These are phyloP conservation scores for Scedosporium apiospermum DNA, from an alignment of 2,329 filamentous ascomycete species.

Conservation along the genomic window DNA sequence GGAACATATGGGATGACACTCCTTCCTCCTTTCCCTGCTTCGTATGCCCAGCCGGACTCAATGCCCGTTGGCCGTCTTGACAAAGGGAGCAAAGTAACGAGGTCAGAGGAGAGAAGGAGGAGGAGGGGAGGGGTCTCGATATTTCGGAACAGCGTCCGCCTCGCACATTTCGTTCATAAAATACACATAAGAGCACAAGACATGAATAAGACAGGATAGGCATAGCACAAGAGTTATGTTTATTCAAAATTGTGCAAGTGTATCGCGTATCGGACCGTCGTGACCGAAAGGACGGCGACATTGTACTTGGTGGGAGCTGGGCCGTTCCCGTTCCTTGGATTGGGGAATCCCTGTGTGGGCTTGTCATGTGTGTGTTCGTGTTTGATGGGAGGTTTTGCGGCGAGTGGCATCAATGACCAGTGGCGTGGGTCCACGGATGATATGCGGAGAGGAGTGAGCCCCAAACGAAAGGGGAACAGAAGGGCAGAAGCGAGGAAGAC, in stretches of 20 bases:
- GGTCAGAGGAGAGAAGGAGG: neutral
- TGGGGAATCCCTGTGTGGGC: neutral
- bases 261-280: slow-evolving; percentile 6
- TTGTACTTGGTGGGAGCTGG: neutral
- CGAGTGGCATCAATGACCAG: no score
- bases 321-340: slow-evolving; percentile 1
- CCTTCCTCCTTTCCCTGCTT: neutral
- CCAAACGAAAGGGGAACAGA: no score
- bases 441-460: no score
- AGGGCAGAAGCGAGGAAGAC: no score
- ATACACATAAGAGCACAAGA: neutral
- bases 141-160: neutral
- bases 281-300: neutral
- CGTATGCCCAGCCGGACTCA: slow-evolving; percentile 3
- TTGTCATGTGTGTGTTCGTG: neutral
- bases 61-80: slow-evolving; percentile 1
- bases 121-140: neutral
- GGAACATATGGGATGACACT: neutral
- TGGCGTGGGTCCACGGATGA: no score
- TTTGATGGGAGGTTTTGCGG: neutral
- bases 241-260: neutral
- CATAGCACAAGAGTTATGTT: neutral
- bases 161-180: neutral
- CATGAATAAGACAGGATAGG: neutral
- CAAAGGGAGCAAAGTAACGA: neutral